Percentiles rank a stretch among this genome's conserved stretches.
phyloP scores from a whole-genome alignment of 2,329 filamentous ascomycete genomes.

The Alternaria triticimaculans region DNA sequence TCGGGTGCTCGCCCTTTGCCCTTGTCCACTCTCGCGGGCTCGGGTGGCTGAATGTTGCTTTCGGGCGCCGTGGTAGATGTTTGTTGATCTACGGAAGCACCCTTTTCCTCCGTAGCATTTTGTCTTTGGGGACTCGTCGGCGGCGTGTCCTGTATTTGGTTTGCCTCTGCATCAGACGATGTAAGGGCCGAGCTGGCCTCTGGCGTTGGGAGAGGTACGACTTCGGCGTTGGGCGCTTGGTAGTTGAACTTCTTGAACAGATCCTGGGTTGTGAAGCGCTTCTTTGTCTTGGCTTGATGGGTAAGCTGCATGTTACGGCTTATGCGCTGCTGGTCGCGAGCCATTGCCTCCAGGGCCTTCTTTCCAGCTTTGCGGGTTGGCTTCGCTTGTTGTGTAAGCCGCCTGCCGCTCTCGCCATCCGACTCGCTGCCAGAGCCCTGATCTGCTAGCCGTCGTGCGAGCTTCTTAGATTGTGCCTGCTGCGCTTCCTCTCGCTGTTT shows the following conservation, averaged over 20 bases:
- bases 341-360: constrained; percentile 94
- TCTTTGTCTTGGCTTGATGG: constrained; percentile 85
- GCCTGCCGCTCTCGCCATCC: constrained; percentile 59
- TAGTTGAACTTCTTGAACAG: constrained; percentile 87
- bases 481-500: constrained; percentile 62
- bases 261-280: constrained; percentile 83
- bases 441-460: constrained; percentile 28
- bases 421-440: constrained; percentile 60
- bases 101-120: constrained; percentile 12
- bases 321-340: constrained; percentile 90
- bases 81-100: not conserved
- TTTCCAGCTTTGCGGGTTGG: constrained; percentile 88
- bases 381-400: constrained; percentile 70
- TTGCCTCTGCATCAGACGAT: constrained; percentile 68
- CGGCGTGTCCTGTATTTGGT: constrained; percentile 48
- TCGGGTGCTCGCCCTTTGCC: constrained; percentile 66
- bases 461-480: constrained; percentile 49
- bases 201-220: constrained; percentile 26
- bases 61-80: constrained; percentile 5
- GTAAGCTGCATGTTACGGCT: constrained; percentile 88
- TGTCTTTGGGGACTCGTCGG: constrained; percentile 53
- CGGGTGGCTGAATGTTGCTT: constrained; percentile 3
- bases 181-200: constrained; percentile 53
- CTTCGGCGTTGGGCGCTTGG: constrained; percentile 48
- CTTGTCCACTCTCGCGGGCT: constrained; percentile 56